Evolutionary conservation across 139 green algal genomes (phyloP).

Genomic region (Auxenochlorella pyrenoidosa): DNA sequence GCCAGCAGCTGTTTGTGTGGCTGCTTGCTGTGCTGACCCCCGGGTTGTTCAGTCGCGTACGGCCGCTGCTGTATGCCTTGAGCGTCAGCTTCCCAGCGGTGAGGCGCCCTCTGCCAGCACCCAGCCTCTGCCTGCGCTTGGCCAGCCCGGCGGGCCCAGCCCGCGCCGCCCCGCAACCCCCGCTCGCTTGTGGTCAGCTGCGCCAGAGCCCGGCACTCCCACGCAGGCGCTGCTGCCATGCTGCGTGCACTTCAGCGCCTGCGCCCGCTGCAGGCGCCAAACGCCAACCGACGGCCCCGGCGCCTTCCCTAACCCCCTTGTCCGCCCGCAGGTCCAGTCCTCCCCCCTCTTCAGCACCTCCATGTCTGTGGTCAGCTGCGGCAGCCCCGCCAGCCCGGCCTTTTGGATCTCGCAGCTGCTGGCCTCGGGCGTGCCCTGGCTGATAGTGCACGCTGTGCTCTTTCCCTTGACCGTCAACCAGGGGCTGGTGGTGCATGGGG

Average conservation of each 20-base stretch:
- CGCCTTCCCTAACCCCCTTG: too few relatives aligned
- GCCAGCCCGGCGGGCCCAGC: too few relatives aligned
- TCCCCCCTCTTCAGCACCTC: background rate
- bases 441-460: slow-evolving; percentile 17
- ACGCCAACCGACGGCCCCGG: too few relatives aligned
- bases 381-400: background rate
- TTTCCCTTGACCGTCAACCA: slow-evolving; percentile 29
- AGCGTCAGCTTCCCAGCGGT: slow-evolving; percentile 7
- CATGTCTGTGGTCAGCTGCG: background rate
- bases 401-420: slow-evolving; percentile 33
- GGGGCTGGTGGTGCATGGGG: slow-evolving; percentile 4
- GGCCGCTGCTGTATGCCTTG: slow-evolving; percentile 6
- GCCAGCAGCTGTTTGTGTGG: slow-evolving; percentile 7
- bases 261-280: too few relatives aligned
- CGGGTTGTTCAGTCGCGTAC: background rate
- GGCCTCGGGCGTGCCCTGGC: slow-evolving; percentile 20
- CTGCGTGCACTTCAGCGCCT: too few relatives aligned
- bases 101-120: background rate
- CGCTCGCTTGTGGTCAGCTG: too few relatives aligned
- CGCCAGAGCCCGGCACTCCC: too few relatives aligned
- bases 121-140: too few relatives aligned
- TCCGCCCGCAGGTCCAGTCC: background rate
- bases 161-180: too few relatives aligned
- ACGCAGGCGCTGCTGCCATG: too few relatives aligned
- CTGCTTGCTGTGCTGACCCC: background rate